Conservation (phyloP, 2,329 filamentous ascomycete genomes). For the Pseudopithomyces chartarum region DNA sequence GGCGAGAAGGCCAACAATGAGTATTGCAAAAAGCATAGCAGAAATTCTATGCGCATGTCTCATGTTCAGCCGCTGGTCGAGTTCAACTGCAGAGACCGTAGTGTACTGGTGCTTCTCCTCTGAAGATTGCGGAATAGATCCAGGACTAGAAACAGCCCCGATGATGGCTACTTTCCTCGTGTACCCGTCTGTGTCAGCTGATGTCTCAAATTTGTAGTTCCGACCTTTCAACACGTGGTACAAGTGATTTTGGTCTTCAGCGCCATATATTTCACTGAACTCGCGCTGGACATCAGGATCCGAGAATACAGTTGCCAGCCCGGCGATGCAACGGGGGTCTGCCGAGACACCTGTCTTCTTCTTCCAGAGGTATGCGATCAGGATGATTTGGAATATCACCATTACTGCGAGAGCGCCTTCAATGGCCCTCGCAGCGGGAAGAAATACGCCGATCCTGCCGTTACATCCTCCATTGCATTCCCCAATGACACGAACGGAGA, state of each 20-base stretch:
- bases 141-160: not conserved
- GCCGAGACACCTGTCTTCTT: not conserved
- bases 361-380: constrained; percentile 1
- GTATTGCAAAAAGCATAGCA: not conserved
- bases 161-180: not conserved
- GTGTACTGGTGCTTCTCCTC: not conserved
- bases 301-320: not conserved
- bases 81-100: not conserved
- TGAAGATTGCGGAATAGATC: not conserved
- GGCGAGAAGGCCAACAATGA: not conserved
- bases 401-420: constrained; percentile 4
- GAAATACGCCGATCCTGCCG: constrained; percentile 1
- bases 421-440: constrained; percentile 7
- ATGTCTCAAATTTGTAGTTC: not conserved
- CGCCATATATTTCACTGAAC: not conserved
- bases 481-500: constrained; percentile 3
- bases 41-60: not conserved
- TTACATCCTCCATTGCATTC: constrained; percentile 2
- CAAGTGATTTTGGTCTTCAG: not conserved
- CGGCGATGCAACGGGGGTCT: constrained; percentile 9
- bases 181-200: not conserved
- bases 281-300: constrained; percentile 3
- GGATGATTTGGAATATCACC: not conserved
- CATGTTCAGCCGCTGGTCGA: not conserved
- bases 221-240: not conserved